These are phyloP conservation scores for Apophysomyces ossiformis DNA, from an alignment of 371 early-diverging fungal species.

Conservation along the genomic window DNA sequence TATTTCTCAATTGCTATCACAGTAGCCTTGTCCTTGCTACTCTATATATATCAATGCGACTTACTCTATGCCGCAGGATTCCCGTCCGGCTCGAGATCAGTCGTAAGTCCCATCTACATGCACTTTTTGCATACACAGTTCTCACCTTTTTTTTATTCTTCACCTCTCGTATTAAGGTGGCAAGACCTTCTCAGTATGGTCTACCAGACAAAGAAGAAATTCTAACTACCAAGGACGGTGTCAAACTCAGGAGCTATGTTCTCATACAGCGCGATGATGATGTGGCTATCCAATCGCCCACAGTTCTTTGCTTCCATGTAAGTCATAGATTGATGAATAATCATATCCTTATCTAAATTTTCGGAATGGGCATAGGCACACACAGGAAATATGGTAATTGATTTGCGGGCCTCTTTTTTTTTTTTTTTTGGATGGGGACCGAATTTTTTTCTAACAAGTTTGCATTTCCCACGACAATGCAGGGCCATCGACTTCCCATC, in stretches of 20 bases:
- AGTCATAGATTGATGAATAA: slow-evolving; percentile 13
- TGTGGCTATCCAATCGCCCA: slow-evolving; percentile 67
- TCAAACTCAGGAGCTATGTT: slow-evolving; percentile 78
- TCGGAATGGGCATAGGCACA: slow-evolving; percentile 65
- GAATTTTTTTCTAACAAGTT: neutral
- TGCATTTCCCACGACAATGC: slow-evolving; percentile 1
- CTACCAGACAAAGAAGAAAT: slow-evolving; percentile 80
- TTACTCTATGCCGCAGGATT: slow-evolving; percentile 50
- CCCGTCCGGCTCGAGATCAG: slow-evolving; percentile 50
- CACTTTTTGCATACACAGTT: neutral
- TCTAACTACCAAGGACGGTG: slow-evolving; percentile 79
- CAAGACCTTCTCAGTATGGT: slow-evolving; percentile 73
- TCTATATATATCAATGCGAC: slow-evolving; percentile 71
- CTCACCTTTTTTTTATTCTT: neutral
- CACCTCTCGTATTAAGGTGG: slow-evolving; percentile 33
- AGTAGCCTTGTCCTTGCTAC: slow-evolving; percentile 51
- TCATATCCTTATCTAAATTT: no score
- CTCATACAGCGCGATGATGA: slow-evolving; percentile 66
- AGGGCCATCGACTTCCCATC: slow-evolving; percentile 92
- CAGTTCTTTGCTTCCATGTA: slow-evolving; percentile 87
- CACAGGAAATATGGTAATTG: slow-evolving; percentile 91
- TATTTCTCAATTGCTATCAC: slow-evolving; percentile 23
- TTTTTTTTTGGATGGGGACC: neutral
- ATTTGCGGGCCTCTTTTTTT: neutral
- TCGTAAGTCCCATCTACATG: slow-evolving; percentile 24